Conservation (phyloP, 257 asterid species). For the Buddleja alternifolia region DNA sequence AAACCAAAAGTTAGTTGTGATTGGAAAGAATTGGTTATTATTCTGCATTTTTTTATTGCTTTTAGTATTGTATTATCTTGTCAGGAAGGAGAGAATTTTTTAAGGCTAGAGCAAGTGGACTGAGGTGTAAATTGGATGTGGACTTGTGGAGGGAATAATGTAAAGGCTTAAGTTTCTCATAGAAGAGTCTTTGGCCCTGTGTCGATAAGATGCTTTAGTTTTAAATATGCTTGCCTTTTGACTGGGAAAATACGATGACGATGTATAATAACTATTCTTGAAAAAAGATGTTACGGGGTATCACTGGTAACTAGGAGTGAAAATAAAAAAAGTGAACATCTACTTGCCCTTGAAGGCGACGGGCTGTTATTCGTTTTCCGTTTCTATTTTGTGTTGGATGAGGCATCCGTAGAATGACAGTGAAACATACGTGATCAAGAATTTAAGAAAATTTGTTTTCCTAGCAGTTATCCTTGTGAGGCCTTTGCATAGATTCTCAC, state of each 20-base stretch:
- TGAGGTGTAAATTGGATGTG: slow-evolving; percentile 30
- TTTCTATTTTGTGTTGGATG: slow-evolving; percentile 23
- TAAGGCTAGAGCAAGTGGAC: slow-evolving; percentile 34
- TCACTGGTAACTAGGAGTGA: slow-evolving; percentile 11
- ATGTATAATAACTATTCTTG: neutral
- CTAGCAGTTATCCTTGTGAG: slow-evolving; percentile 5
- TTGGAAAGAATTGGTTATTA: slow-evolving; percentile 34
- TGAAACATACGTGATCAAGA: slow-evolving; percentile 2
- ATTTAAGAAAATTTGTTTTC: neutral
- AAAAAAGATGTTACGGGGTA: slow-evolving; percentile 11
- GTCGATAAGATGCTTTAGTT: slow-evolving; percentile 20
- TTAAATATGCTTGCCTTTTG: slow-evolving; percentile 26
- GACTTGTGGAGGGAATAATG: slow-evolving; percentile 21
- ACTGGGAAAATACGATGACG: neutral
- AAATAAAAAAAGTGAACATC: slow-evolving; percentile 6
- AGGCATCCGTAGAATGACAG: slow-evolving; percentile 3
- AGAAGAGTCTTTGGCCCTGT: slow-evolving; percentile 21
- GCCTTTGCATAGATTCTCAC: slow-evolving; percentile 15
- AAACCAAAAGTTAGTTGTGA: slow-evolving; percentile 32
- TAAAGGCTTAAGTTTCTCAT: slow-evolving; percentile 22
- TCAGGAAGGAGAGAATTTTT: slow-evolving; percentile 29
- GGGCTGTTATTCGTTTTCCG: slow-evolving; percentile 31
- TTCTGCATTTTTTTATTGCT: slow-evolving; percentile 23
- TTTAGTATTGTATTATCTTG: slow-evolving; percentile 26
- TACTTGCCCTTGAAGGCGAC: slow-evolving; percentile 6